Base-by-base conservation (phyloP, 352 stramenopile genomes). In the Phytophthora multivora region DNA sequence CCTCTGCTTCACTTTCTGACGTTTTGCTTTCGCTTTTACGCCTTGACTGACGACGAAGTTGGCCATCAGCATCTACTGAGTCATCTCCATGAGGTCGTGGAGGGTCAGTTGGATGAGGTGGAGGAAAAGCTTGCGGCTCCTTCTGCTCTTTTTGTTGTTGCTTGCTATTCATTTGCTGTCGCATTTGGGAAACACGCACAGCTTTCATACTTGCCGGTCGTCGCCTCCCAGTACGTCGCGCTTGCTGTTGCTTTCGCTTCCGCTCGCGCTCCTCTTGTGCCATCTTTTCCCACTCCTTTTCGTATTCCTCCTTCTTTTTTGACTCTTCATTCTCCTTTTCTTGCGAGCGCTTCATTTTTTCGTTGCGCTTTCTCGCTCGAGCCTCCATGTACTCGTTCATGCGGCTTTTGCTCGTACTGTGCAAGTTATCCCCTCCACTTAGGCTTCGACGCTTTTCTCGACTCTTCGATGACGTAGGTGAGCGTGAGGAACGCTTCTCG, bases 351-450 rank as follows among this genome's bases (percentile, higher is more conserved):
- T 89, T 84, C 16, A 90, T 60, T 51, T 94, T 96, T 41, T 90
- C 83, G 21, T 86, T 79, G 11, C 84, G 85, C 49, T 92, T 94
- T 47, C 71, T 86, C 9, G 83, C 82, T 2, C 87, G 87, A 26
- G 71, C 79, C 41, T 96, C 85, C 87, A 96, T 96, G 65, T 96
- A 96, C 50, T 90, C 78, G 48, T 96, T 96, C 87, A 96, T 96
- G 21, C 87, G 85, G 45, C 78, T 93, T 60, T 88, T 88, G 26
- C 76, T 88, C 11, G 66, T 70, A 10, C 56, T 64, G 39, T 74
- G 69, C 23, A 60, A 48, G 50, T 58, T 58, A n/a, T 77, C 62
- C 53, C 49, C 43, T 53, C 59, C 62, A 45, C 71, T 71, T 18
- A 78, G 47, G 43, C 71, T 81, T 51, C 72, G 69, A 49, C 42